Base-by-base conservation (phyloP, 2,329 filamentous ascomycete genomes). In the Colletotrichum chlorophyti region DNA sequence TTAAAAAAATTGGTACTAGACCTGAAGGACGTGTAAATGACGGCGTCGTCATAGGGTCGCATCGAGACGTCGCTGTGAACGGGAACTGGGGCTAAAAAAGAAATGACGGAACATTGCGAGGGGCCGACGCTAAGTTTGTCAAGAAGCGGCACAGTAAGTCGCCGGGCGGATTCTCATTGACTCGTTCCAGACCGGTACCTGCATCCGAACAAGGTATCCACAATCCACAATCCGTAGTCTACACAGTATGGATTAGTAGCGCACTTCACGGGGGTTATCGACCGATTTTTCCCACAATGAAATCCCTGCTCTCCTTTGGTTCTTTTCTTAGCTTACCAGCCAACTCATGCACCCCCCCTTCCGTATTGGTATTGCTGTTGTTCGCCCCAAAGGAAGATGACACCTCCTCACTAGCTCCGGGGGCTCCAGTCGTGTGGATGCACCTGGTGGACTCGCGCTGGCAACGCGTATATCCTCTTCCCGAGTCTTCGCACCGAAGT, bases 161-260 rank as follows among this genome's bases (percentile, higher is more conserved):
- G 15, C 14, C 21, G 10, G 15, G 11, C 15, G 34, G 17, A 26
- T 6, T 29, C 32, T 38, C 15, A 49, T 45, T 57, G 38, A 52
- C 46, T 38, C 24, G 31, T 51, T 52, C 31, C 15, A 21, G 12
- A 38, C 47, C 53, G 53, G 17, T 65, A 60, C 41, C 61, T 67
- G n/a, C 55, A 68, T 34, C 59, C 63, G 5, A 32, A 60, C 27
- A 45, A 41, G n/a, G 17, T 26, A 10, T 58, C 59, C 3, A 32
- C 53, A 12, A 59, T 59, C 5, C 38, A 52, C 14, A 49, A 12
- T 19, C 34, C 34, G 34, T 19, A 10, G 17, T 19, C 35, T 15
- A 38, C 23, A 29, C 32, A 48, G 45, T 35, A 15, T n/a, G 23
- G 15, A 21, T 21, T 21, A 3, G 12, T 45, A 45, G 41, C 26